Conservation (phyloP, 805 yeast genomes). For the Yamadazyma endophytica region DNA sequence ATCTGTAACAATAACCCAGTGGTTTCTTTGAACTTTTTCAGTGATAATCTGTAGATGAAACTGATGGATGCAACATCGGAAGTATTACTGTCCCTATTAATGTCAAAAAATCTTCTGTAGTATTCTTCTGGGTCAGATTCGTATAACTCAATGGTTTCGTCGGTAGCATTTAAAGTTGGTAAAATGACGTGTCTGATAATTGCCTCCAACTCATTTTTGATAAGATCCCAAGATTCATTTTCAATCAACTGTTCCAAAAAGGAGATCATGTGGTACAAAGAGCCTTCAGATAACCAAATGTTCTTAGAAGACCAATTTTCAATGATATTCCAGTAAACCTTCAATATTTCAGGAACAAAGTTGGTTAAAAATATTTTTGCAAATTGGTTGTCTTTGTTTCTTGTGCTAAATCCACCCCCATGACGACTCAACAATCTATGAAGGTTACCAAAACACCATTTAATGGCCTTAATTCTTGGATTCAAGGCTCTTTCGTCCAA, state of each 20-base stretch:
- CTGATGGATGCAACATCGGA: constrained; percentile 49
- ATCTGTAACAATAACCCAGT: constrained; percentile 24
- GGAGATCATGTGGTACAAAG: constrained; percentile 39
- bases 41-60: constrained; percentile 37
- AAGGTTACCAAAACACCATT: constrained; percentile 44
- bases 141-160: constrained; percentile 36
- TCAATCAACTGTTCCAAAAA: constrained; percentile 40
- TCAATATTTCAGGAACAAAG: constrained; percentile 41
- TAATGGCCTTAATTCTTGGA: constrained; percentile 40
- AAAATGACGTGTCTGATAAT: constrained; percentile 35
- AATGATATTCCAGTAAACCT: constrained; percentile 40
- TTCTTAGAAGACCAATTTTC: constrained; percentile 37
- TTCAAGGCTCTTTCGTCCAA: constrained; percentile 28
- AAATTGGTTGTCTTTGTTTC: constrained; percentile 28
- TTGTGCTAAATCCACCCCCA: constrained; percentile 37
- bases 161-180: constrained; percentile 37
- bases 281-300: constrained; percentile 37
- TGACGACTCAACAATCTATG: constrained; percentile 39
- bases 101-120: constrained; percentile 40
- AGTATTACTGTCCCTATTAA: constrained; percentile 44
- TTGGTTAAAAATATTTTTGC: constrained; percentile 27
- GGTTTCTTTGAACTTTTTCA: constrained; percentile 38
- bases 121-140: constrained; percentile 46
- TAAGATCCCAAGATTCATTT: constrained; percentile 34
- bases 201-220: constrained; percentile 37